Evolutionary conservation across 2,329 filamentous ascomycete genomes (phyloP), one percentile per base, ranked within the genome.

Genomic region (Metarhizium rileyi): DNA sequence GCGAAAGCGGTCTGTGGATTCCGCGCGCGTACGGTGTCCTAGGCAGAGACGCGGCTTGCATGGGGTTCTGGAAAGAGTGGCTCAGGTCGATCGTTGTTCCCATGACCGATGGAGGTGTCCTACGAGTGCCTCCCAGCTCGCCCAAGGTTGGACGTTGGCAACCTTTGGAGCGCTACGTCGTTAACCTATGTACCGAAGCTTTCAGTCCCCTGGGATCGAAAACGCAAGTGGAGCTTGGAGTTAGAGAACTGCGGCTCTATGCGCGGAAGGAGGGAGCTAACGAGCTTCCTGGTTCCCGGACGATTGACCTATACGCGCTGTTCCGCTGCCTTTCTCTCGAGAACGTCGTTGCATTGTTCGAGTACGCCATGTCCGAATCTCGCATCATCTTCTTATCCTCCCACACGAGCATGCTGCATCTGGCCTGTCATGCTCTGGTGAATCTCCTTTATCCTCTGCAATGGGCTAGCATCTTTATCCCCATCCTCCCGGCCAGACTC

Each of bases 51-150:
- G 76, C 77, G 12, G 84, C 82, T 52, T 79, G 94, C 69, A 90
- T 90, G 55, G 81, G 83, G 28, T 97, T 98, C 69, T 98, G 91
- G 90, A 97, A 97, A 67, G 93, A 98, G 65, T 98, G 93, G 93
- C 77, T 98, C 44, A 86, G 89, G 66, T 90, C 91, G 6, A 79
- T 97, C 9, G 75, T 93, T n/a, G 88, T 95, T 22, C 93, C 93
- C 26, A 98, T 97, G 93, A 90, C 84, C 1, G 90, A 95, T 62
- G 89, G 91, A 20, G 82, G 77, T 14, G 76, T 98, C 27, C 70
- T 93, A 57, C 80, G 90, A 50, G 83, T 98, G 7, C 89, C 93
- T 6, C 76, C 88, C 9, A 95, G 86, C 66, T 97, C 91, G 5
- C 90, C 93, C 12, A 87, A 83, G 60, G 83, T 95, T 55, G 93